Evolutionary conservation across 2,329 filamentous ascomycete species (phyloP).

Genomic region (Beauveria varroae): DNA sequence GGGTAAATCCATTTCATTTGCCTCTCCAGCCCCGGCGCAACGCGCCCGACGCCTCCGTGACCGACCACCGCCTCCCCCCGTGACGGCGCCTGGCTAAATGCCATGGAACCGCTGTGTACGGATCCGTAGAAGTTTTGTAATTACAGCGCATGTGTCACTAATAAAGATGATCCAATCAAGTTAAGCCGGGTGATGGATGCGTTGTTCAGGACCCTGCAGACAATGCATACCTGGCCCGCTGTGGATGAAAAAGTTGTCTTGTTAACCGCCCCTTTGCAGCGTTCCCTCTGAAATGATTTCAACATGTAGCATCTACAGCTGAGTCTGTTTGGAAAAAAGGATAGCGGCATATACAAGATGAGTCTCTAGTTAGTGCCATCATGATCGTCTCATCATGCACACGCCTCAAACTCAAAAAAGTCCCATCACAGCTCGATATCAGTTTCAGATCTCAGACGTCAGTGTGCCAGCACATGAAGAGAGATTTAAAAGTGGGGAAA

Average conservation of each 20-base stretch:
- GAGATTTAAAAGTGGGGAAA: neutral
- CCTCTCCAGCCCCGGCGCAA: neutral
- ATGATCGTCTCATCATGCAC: neutral
- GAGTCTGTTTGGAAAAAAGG: neutral
- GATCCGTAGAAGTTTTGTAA: too few species aligned
- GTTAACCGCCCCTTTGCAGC: neutral
- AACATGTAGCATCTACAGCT: neutral
- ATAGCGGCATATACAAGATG: neutral
- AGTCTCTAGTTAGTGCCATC: neutral
- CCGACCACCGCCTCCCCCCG: neutral
- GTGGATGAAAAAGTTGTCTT: too few species aligned
- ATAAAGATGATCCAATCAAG: neutral
- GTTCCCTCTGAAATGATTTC: neutral
- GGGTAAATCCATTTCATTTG: neutral
- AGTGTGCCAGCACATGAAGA: neutral
- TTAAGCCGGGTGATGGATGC: slow-evolving; percentile 2
- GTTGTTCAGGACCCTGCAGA: slow-evolving; percentile 5
- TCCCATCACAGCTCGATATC: neutral
- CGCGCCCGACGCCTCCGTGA: neutral
- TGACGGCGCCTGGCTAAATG: too few species aligned
- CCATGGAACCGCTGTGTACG: too few species aligned
- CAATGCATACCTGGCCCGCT: neutral
- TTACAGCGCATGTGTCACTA: too few species aligned
- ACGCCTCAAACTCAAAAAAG: neutral
- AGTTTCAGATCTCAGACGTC: neutral